Conservation (phyloP, 805 yeast genomes). For the Saturnispora bothae region DNA sequence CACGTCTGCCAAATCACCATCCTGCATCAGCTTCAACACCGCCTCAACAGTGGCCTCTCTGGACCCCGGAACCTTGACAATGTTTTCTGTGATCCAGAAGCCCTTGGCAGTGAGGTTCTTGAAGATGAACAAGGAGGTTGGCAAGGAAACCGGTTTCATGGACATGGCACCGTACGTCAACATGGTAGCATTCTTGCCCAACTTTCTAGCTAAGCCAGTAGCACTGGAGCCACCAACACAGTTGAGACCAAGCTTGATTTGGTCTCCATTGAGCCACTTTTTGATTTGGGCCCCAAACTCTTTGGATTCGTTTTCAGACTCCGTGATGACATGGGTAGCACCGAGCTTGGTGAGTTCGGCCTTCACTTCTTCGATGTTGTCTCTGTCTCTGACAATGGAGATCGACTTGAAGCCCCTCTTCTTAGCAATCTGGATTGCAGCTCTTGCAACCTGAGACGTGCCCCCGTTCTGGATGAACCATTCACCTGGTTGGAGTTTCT, state of each 20-base stretch:
- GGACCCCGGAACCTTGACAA: conserved; percentile 46
- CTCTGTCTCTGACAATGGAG: conserved; percentile 81
- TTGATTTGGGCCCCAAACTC: conserved; percentile 54
- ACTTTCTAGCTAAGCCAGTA: conserved; percentile 72
- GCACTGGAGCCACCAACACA: conserved; percentile 90
- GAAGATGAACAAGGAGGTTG: conserved; percentile 83
- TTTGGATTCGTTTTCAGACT: conserved; percentile 65
- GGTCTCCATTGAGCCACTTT: conserved; percentile 38
- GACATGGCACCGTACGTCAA: conserved; percentile 98
- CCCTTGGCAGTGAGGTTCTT: conserved; percentile 81
- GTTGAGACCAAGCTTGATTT: conserved; percentile 72
- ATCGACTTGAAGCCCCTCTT: conserved; percentile 73
- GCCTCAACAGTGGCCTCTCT: conserved; percentile 46
- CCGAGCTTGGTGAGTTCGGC: conserved; percentile 54
- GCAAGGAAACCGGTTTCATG: conserved; percentile 83
- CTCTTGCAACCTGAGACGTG: conserved; percentile 87
- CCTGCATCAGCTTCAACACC: conserved; percentile 46
- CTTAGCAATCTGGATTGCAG: conserved; percentile 80
- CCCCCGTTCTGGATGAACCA: conserved; percentile 98
- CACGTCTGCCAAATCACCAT: conserved; percentile 43
- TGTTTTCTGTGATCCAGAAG: conserved; percentile 80
- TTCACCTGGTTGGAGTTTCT: conserved; percentile 53
- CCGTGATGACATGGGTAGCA: conserved; percentile 85
- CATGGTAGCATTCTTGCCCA: conserved; percentile 62
- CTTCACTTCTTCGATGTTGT: conserved; percentile 51